Evolutionary conservation across 176 grass and related monocot species (phyloP), one percentile per base, ranked within the genome.

Genomic region (Hordeum marinum): DNA sequence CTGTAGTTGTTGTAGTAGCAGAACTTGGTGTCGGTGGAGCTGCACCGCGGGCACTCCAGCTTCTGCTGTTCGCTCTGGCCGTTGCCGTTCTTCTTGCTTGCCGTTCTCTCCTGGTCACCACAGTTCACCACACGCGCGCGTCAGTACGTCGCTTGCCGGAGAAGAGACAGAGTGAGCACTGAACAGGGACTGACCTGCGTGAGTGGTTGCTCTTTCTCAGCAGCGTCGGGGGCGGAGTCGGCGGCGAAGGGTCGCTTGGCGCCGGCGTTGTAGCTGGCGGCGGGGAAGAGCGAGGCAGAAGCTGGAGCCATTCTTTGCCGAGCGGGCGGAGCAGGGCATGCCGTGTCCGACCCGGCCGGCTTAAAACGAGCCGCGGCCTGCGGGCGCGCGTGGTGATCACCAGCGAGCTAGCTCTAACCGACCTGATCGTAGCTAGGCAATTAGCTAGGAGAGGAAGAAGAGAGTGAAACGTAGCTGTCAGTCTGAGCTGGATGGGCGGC

Each of bases 1-100:
- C 91, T 98, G 87, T 98, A 95, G 87, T 98, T 98, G 91, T 98
- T 98, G 89, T 98, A 98, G 91, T 98, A 98, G 91, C 95, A 98
- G 91, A 98, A 98, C 86, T 98, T 98, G 81, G 96, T 95, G 89
- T 95, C 92, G 59, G 80, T 81, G 24, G 93, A 95, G 5, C 81
- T 77, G 76, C 96, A 98, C 39, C 96, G 89, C 46, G 96, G 93
- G 85, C 96, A 98, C 50, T 59, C 84, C 43, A 97, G 75, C 73
- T 86, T 71, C 86, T 0, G 1, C 57, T 29, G 32, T 36, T 68
- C 9, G 45, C 18, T 55, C 82, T 85, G 46, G n/a, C n/a, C n/a
- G 62, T 41, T 1, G 42, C 12, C 20, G 20, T 32, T 2, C 40
- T 50, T 69, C 37, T 24, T 71, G 36, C 5, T 39, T 5, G 6